These are phyloP conservation scores for Xylaria flabelliformis DNA, from an alignment of 495 filamentous ascomycete species.

Conservation along the genomic window DNA sequence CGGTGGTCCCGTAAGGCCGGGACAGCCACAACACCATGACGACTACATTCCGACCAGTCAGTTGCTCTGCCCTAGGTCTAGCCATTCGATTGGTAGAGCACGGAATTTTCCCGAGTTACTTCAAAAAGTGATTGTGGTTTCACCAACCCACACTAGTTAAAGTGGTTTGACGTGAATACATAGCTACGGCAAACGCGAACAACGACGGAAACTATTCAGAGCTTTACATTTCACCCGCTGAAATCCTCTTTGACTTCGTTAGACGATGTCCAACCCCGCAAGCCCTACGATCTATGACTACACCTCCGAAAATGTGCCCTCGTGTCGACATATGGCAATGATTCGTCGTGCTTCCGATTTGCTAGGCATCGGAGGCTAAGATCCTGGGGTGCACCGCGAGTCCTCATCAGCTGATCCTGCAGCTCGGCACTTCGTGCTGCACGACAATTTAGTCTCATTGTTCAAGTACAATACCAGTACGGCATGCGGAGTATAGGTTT, in stretches of 20 bases:
- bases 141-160: conserved; percentile 14
- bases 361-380: conserved; percentile 18
- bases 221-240: conserved; percentile 10
- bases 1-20: conserved; percentile 29
- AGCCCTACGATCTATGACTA: conserved; percentile 2
- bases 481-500: conserved; percentile 21
- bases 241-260: conserved; percentile 7
- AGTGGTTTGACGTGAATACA: conserved; percentile 7
- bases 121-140: not conserved
- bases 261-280: conserved; percentile 21
- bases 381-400: conserved; percentile 29
- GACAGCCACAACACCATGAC: conserved; percentile 24
- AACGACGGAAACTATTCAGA: conserved; percentile 6
- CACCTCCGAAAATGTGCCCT: conserved; percentile 7
- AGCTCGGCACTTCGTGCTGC: conserved; percentile 30
- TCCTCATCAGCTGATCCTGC: conserved; percentile 29
- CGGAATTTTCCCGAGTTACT: conserved; percentile 7
- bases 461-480: conserved; percentile 17
- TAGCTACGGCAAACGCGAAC: conserved; percentile 5
- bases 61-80: not conserved
- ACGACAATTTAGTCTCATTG: conserved; percentile 27
- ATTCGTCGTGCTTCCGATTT: conserved; percentile 23
- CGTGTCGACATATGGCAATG: conserved; percentile 24
- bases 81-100: conserved; percentile 17
- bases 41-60: conserved; percentile 18